A percentile compares a stretch with the other conserved stretches of the same genome.
These are phyloP conservation scores for Saccharomyces hybrid DNA, from an alignment of 1,139 yeast species.

Conservation along the genomic window DNA sequence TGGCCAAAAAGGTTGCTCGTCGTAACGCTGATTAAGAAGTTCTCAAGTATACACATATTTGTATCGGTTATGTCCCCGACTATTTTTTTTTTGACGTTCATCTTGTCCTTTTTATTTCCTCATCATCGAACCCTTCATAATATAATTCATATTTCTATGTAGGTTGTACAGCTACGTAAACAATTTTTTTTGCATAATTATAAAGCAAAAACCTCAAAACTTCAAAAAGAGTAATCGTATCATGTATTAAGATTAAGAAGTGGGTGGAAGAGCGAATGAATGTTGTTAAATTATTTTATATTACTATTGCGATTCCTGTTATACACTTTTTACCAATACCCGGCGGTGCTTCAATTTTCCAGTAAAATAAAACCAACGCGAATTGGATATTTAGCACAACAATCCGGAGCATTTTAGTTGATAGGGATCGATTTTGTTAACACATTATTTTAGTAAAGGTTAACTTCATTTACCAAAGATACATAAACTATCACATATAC, in stretches of 20 bases:
- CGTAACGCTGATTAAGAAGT: conserved; percentile 38
- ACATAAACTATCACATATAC: neutral
- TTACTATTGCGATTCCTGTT: neutral
- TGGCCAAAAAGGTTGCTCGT: conserved; percentile 81
- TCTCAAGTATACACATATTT: neutral
- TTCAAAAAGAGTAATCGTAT: neutral
- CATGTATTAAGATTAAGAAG: neutral
- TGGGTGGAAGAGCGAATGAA: neutral
- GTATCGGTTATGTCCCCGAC: neutral
- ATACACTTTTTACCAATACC: neutral
- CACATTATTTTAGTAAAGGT: neutral
- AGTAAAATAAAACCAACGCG: neutral
- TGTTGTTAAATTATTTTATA: neutral
- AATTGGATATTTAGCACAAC: neutral
- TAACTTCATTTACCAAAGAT: neutral
- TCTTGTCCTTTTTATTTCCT: neutral
- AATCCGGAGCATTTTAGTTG: neutral
- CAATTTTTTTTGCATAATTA: neutral
- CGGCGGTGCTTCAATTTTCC: neutral
- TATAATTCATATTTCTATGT: neutral
- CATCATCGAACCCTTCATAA: conserved; percentile 1
- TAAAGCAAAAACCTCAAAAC: neutral
- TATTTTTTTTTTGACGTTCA: neutral
- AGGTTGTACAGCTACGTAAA: neutral
- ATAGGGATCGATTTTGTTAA: neutral